These are phyloP conservation scores for Priceomyces haplophilus DNA, from an alignment of 805 yeast species.

Conservation along the genomic window DNA sequence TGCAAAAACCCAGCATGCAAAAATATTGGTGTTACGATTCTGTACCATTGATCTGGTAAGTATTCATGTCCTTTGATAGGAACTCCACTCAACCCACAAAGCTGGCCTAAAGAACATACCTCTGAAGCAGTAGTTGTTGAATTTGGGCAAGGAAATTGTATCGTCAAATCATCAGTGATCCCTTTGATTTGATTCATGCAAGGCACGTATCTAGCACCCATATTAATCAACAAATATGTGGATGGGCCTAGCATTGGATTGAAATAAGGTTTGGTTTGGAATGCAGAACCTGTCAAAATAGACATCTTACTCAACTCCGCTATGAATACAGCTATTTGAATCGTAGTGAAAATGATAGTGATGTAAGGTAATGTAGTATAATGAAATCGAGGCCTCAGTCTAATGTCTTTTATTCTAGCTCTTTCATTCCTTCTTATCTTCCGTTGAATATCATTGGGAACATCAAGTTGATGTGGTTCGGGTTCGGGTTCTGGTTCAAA, in stretches of 20 bases:
- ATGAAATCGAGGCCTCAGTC: constrained; percentile 32
- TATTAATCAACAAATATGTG: constrained; percentile 57
- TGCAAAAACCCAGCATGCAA: constrained; percentile 74
- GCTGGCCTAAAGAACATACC: constrained; percentile 53
- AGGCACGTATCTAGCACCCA: constrained; percentile 71
- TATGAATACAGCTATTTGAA: constrained; percentile 56
- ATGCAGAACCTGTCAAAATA: constrained; percentile 56
- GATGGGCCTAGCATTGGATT: constrained; percentile 83
- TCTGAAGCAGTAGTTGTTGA: constrained; percentile 54
- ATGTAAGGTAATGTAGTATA: constrained; percentile 40
- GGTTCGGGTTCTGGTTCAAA: constrained; percentile 5
- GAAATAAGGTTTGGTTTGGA: constrained; percentile 67
- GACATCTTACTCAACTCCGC: constrained; percentile 61
- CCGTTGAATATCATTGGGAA: constrained; percentile 12
- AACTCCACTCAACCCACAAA: constrained; percentile 60
- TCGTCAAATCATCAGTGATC: constrained; percentile 45
- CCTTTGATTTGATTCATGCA: constrained; percentile 58
- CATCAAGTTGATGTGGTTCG: neutral
- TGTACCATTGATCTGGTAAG: constrained; percentile 64
- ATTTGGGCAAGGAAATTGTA: constrained; percentile 65
- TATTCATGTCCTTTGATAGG: constrained; percentile 28
- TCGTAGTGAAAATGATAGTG: constrained; percentile 39
- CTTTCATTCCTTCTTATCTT: constrained; percentile 19
- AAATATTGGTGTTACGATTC: constrained; percentile 67
- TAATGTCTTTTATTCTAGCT: constrained; percentile 22